phyloP scores from a whole-genome alignment of 352 stramenopile genomes.

The Pythium oligandrum region DNA sequence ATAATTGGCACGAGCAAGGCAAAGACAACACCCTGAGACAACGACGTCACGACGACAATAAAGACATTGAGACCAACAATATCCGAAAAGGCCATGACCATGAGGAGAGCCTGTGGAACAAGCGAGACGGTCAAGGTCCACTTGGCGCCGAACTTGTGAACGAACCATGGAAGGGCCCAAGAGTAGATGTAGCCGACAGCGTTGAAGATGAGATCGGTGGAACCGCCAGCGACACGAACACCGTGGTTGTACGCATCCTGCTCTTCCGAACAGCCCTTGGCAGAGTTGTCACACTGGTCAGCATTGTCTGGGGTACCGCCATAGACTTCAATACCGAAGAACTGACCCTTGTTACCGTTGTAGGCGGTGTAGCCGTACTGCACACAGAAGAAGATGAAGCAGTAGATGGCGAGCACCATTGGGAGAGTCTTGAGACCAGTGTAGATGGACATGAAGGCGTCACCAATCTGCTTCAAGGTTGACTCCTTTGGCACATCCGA shows the following conservation, averaged over 20 bases:
- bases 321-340: slow-evolving; percentile 56
- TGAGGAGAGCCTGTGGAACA: slow-evolving; percentile 44
- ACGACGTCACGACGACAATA: slow-evolving; percentile 40
- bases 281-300: slow-evolving; percentile 31
- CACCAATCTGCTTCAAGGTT: too few relatives aligned
- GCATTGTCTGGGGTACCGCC: slow-evolving; percentile 35
- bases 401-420: too few relatives aligned
- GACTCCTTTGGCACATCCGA: too few relatives aligned
- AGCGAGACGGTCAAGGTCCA: slow-evolving; percentile 34
- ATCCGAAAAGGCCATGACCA: slow-evolving; percentile 50
- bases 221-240: slow-evolving; percentile 40
- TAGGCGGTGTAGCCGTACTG: slow-evolving; percentile 64
- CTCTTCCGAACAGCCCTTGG: slow-evolving; percentile 22
- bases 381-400: too few relatives aligned
- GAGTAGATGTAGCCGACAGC: slow-evolving; percentile 44
- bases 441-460: too few relatives aligned
- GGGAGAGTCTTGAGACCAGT: too few relatives aligned
- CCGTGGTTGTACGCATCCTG: slow-evolving; percentile 51
- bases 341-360: slow-evolving; percentile 61
- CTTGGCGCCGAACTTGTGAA: slow-evolving; percentile 32
- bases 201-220: slow-evolving; percentile 53
- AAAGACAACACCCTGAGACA: slow-evolving; percentile 31
- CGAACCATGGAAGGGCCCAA: slow-evolving; percentile 40
- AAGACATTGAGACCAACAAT: slow-evolving; percentile 32
- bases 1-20: slow-evolving; percentile 19